Evolutionary conservation across 1,284 basidiomycete species (phyloP), one percentile per base, ranked within the genome.

Genomic region (Rhodotorula sp.): DNA sequence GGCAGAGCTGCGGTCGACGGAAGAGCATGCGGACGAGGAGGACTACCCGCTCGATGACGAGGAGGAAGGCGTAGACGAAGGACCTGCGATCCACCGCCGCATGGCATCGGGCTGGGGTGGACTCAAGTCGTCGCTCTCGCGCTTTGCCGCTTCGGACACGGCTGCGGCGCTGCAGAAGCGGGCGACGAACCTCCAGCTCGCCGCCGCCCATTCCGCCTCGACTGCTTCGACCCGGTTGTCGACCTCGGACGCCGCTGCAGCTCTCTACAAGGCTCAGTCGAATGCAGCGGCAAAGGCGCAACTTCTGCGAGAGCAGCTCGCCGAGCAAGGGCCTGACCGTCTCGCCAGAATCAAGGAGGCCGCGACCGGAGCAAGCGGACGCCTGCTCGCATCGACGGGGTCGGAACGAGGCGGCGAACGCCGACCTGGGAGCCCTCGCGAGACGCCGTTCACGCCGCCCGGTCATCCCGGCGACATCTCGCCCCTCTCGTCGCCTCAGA

Each of bases 361-460:
- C 13, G 70, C 65, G 6, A 19, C 48, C 9, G 64, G 51, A 0
- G 66, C 62, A 3, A 39, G 59, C 1, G 73, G 62, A 4, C 30
- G 71, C 7, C 46, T 72, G 7, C 32, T 66, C 32, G 66, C 67
- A 1, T 60, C 60, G 24, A 68, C 64, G 15, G 60, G 54, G 8
- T 53, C 68, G 6, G 62, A 63, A 17, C 46, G 67, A 1, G 47
- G 13, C 17, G 53, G 34, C 2, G 22, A 57, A 13, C 11, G 51
- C 9, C 32, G 46, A 3, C 55, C 60, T 7, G 68, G 64, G 2
- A 59, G 54, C 30, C 73, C 73, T 10, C 48, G 69, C 49, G 70
- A 70, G 27, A 57, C 66, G 27, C 74, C 74, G 0, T 75, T 75
- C 52, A 73, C 71, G 1, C 74, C 74, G 19, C 74, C 74, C 0